These are phyloP conservation scores for Lagerstroemia speciosa DNA, from an alignment of 345 rosid genomes.

Conservation along the genomic window DNA sequence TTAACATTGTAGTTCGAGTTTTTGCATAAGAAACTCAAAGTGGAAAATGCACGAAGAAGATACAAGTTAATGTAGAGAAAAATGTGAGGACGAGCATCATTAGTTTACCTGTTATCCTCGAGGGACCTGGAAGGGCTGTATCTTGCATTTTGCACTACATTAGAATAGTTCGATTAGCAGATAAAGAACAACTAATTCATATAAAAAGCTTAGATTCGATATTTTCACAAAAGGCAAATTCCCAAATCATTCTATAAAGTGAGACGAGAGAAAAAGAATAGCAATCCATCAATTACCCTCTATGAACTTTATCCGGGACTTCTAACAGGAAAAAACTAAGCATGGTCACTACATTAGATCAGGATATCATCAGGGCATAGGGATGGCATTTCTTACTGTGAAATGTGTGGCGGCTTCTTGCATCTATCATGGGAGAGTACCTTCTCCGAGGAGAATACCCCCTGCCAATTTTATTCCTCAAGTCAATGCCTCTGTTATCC, in stretches of 20 bases:
- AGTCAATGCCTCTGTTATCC: conserved; percentile 52
- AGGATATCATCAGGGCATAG: background rate
- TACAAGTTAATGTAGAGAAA: background rate
- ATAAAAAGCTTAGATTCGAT: background rate
- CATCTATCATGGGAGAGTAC: conserved; percentile 45
- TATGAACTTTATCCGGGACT: background rate
- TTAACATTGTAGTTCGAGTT: background rate
- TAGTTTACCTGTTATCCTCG: conserved; percentile 48
- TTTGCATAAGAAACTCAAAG: background rate
- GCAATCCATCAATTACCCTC: background rate
- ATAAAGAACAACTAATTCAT: background rate
- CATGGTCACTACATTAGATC: background rate
- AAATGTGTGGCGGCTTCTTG: conserved; percentile 30
- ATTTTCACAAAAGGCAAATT: background rate
- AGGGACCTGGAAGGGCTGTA: conserved; percentile 45
- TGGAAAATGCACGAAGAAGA: background rate
- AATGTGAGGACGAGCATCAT: background rate
- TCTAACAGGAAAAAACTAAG: background rate
- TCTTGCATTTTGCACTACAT: conserved; percentile 41
- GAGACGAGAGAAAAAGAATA: background rate
- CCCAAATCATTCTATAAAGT: background rate
- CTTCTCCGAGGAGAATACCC: conserved; percentile 57
- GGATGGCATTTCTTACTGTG: conserved; percentile 36
- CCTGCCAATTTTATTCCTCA: conserved; percentile 72
- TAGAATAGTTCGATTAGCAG: background rate